These are phyloP conservation scores for Hypoxylon sp. DNA, from an alignment of 2,329 filamentous ascomycete species.

Conservation along the genomic window DNA sequence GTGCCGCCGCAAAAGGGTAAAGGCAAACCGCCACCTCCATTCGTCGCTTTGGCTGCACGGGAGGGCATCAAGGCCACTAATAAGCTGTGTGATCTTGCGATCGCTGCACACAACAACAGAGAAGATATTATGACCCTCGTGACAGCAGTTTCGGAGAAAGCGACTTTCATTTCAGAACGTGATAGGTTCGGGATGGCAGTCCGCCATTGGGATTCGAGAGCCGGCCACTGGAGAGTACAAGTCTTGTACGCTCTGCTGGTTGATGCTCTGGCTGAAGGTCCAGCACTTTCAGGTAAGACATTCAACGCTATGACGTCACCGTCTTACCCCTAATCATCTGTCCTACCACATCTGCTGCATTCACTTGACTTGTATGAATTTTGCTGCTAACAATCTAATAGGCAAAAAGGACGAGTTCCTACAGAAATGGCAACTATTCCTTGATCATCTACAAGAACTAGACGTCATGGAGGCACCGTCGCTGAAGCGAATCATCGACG, in stretches of 20 bases:
- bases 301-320: slow-evolving; percentile 54
- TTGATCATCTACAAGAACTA: slow-evolving; percentile 63
- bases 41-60: slow-evolving; percentile 70
- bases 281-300: slow-evolving; percentile 48
- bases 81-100: slow-evolving; percentile 74
- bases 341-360: no score
- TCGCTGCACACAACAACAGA: slow-evolving; percentile 69
- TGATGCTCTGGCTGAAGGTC: slow-evolving; percentile 61
- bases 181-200: slow-evolving; percentile 79
- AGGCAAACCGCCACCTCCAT: slow-evolving; percentile 63
- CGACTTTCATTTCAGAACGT: slow-evolving; percentile 58
- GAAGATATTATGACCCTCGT: slow-evolving; percentile 71
- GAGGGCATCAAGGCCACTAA: slow-evolving; percentile 85
- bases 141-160: slow-evolving; percentile 57
- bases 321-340: background rate
- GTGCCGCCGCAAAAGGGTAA: slow-evolving; percentile 51
- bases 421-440: slow-evolving; percentile 61
- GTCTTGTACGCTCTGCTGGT: slow-evolving; percentile 72
- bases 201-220: slow-evolving; percentile 70
- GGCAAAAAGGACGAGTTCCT: slow-evolving; percentile 53
- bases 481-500: slow-evolving; percentile 74
- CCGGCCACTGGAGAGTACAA: slow-evolving; percentile 74
- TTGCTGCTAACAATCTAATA: slow-evolving; percentile 32
- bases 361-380: no score
- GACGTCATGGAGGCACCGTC: slow-evolving; percentile 66